Base-by-base conservation (phyloP, 495 filamentous ascomycete species). In the Alectoria sarmentosa region DNA sequence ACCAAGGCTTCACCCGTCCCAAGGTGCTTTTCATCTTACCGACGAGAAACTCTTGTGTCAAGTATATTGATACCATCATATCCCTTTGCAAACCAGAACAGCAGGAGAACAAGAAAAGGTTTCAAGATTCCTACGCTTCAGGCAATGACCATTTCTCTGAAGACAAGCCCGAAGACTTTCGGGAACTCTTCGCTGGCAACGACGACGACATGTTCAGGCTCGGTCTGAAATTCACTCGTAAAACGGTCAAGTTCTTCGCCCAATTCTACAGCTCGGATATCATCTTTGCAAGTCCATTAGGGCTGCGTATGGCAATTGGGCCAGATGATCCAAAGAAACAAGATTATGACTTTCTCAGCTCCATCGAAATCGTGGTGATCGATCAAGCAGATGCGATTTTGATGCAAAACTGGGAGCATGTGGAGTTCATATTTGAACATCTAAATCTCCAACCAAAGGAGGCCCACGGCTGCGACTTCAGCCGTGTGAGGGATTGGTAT, bases 361-460 rank as follows among this genome's bases (percentile, higher is more conserved):
- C 91, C 0, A 89, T 98, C 69, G 94, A 98, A 74, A 73, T 98
- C 14, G 86, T 91, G 32, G 79, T 98, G 44, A 80, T 95, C 56
- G 94, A 98, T 74, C 91, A 96, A 72, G 90, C 91, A 48, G 95
- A 98, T 73, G 91, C 92, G 2, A 80, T 98, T 21, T 82, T 92
- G 23, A 97, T 96, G 92, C 94, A 98, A 72, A 96, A 96, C 75
- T 98, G 95, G 94, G 92, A 96, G 69, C 92, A 98, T 76, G 83
- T 96, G 61, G 89, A 91, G 69, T 89, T 86, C 73, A 86, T 96
- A 68, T 90, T 97, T 72, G 84, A 91, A 66, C 91, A 97, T 75
- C 85, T 98, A 56, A 98, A 98, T 74, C 79, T 88, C 52, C 91
- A 94, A 69, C 94, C 93, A 23, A 88, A 85, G 62, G 90, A 96